Conservation (phyloP, 73 alveolate species). For the Symbiodinium natans region DNA sequence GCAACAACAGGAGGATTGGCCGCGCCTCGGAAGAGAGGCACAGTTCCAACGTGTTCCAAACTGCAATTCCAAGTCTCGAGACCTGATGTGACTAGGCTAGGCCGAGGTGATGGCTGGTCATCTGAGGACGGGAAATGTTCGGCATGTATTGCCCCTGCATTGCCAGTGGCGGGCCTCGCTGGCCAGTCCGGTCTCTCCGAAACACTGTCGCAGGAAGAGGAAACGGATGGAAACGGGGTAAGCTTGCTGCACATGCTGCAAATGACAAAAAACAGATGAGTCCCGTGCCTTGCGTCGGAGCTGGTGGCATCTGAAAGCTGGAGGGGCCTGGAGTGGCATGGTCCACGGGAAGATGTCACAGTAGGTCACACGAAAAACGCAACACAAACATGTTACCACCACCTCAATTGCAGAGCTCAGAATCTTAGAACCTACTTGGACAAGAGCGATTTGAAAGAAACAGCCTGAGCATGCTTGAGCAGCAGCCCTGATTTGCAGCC, state of each 20-base stretch:
- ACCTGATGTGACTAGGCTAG: neutral
- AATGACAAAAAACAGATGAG: neutral
- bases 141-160: conserved; percentile 94
- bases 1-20: conserved; percentile 93
- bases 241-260: neutral
- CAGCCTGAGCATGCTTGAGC: no score
- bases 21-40: conserved; percentile 18
- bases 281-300: neutral
- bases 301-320: neutral
- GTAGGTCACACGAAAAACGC: no score
- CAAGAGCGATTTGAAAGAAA: neutral
- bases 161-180: conserved; percentile 76
- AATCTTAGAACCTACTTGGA: neutral
- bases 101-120: conserved; percentile 39
- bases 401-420: neutral
- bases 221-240: neutral
- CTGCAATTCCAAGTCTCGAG: neutral
- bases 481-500: no score
- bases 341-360: no score
- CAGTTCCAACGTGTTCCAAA: neutral
- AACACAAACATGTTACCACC: no score
- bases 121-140: conserved; percentile 84
- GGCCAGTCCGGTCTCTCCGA: neutral
- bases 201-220: neutral
- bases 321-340: neutral